These are phyloP conservation scores for Coprinellus micaceus DNA, from an alignment of 768 basidiomycete genomes.

Conservation along the genomic window DNA sequence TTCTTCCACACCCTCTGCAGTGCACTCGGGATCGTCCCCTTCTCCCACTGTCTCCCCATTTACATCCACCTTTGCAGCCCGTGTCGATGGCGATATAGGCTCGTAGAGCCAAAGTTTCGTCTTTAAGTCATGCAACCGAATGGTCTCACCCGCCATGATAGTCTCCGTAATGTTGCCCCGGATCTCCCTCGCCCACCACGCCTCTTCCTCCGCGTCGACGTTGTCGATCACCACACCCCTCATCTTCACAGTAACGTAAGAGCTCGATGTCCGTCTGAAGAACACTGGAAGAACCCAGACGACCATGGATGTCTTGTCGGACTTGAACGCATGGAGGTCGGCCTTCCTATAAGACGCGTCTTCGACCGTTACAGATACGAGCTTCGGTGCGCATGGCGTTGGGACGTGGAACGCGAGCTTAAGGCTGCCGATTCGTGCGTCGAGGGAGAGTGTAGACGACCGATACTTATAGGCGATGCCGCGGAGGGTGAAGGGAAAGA, in stretches of 20 bases:
- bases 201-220: constrained; percentile 29
- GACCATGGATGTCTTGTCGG: constrained; percentile 18
- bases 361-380: not conserved
- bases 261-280: constrained; percentile 33
- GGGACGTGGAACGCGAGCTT: not conserved
- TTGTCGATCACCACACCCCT: constrained; percentile 35
- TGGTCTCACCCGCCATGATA: constrained; percentile 36
- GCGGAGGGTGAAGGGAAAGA: not conserved
- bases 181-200: constrained; percentile 33
- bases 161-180: constrained; percentile 36
- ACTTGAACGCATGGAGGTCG: not conserved
- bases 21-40: constrained; percentile 7
- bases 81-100: constrained; percentile 4
- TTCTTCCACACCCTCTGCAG: constrained; percentile 5
- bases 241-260: constrained; percentile 31
- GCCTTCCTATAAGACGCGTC: not conserved
- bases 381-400: not conserved
- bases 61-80: not conserved
- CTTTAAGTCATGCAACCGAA: constrained; percentile 35
- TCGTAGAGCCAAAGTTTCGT: constrained; percentile 30
- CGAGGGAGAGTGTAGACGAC: constrained; percentile 12
- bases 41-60: constrained; percentile 9
- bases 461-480: not conserved
- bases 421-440: constrained; percentile 5
- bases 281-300: constrained; percentile 38